These are phyloP conservation scores for Zelopaecilomyces penicillatus DNA, from an alignment of 2,329 filamentous ascomycete species.

Conservation along the genomic window DNA sequence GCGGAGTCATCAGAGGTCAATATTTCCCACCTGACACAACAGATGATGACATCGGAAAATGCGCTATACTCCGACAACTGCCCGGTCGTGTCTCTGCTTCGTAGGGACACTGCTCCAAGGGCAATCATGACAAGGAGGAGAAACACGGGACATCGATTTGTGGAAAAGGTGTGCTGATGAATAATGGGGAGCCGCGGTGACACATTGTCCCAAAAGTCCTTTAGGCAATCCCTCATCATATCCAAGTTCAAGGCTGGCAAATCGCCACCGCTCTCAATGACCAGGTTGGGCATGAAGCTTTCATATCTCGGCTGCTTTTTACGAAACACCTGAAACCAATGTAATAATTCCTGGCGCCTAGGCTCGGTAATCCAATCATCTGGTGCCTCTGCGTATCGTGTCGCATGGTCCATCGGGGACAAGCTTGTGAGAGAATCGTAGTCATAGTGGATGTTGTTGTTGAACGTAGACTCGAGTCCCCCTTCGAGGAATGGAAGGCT, in stretches of 20 bases:
- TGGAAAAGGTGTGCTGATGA: conserved; percentile 78
- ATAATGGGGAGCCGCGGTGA: conserved; percentile 81
- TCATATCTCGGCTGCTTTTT: conserved; percentile 35
- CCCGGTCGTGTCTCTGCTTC: conserved; percentile 51
- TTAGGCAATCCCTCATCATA: conserved; percentile 77
- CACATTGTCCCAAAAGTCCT: conserved; percentile 82
- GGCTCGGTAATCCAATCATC: conserved; percentile 38
- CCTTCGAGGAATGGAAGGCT: conserved; percentile 40
- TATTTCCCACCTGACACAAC: conserved; percentile 72
- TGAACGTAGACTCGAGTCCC: conserved; percentile 42
- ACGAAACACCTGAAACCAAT: conserved; percentile 35
- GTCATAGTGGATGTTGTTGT: conserved; percentile 43
- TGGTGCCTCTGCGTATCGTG: conserved; percentile 28
- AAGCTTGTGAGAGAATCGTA: conserved; percentile 40
- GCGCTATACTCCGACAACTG: conserved; percentile 37
- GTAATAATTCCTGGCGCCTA: conserved; percentile 36
- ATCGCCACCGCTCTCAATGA: conserved; percentile 34
- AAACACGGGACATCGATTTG: conserved; percentile 68
- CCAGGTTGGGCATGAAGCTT: conserved; percentile 22
- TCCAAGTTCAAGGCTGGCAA: conserved; percentile 54
- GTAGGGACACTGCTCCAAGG: conserved; percentile 72
- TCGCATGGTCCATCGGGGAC: conserved; percentile 37
- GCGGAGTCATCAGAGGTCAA: conserved; percentile 74
- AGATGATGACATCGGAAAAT: conserved; percentile 53
- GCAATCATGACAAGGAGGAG: conserved; percentile 76